A percentile compares a stretch with the other conserved stretches of the same genome.
phyloP scores from a whole-genome alignment of 2,329 filamentous ascomycete genomes.

The Dactylellina parvicollis region DNA sequence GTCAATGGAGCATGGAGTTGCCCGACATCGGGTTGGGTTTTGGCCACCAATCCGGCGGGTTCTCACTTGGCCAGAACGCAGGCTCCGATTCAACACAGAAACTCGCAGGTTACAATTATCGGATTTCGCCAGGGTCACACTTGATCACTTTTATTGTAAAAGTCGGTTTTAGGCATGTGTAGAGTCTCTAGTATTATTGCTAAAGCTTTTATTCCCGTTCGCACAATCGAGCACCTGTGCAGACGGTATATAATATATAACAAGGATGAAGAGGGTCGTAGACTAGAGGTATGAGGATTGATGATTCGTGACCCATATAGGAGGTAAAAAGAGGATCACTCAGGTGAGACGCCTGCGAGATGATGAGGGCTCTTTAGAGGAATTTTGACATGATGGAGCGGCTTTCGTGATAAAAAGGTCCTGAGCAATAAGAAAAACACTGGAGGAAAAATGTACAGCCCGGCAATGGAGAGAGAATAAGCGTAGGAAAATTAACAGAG shows the following conservation, averaged over 20 bases:
- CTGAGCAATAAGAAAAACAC: slow-evolving; percentile 43
- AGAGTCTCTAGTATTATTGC: slow-evolving; percentile 54
- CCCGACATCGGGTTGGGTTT: slow-evolving; percentile 50
- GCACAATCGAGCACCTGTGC: slow-evolving; percentile 48
- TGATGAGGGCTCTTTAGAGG: slow-evolving; percentile 38
- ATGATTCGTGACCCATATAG: slow-evolving; percentile 34
- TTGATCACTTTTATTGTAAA: not conserved
- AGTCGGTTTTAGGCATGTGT: slow-evolving; percentile 18
- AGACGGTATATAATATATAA: slow-evolving; percentile 54
- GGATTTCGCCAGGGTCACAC: not conserved
- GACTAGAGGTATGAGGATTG: slow-evolving; percentile 29
- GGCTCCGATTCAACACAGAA: not conserved
- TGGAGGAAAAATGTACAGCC: slow-evolving; percentile 54
- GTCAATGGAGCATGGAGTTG: slow-evolving; percentile 17
- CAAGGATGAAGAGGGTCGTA: slow-evolving; percentile 47
- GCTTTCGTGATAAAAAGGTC: slow-evolving; percentile 49
- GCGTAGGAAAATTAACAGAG: slow-evolving; percentile 51
- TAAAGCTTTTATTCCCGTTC: slow-evolving; percentile 54
- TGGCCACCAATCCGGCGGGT: slow-evolving; percentile 29
- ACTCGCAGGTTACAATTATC: not conserved
- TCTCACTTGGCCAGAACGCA: not conserved
- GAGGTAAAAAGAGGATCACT: slow-evolving; percentile 47
- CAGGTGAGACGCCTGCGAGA: slow-evolving; percentile 46
- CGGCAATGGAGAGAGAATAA: slow-evolving; percentile 52
- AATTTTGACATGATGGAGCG: slow-evolving; percentile 47